These are phyloP conservation scores for Sanghuangporus sanghuang DNA, from an alignment of 1,284 basidiomycete species.

Conservation along the genomic window DNA sequence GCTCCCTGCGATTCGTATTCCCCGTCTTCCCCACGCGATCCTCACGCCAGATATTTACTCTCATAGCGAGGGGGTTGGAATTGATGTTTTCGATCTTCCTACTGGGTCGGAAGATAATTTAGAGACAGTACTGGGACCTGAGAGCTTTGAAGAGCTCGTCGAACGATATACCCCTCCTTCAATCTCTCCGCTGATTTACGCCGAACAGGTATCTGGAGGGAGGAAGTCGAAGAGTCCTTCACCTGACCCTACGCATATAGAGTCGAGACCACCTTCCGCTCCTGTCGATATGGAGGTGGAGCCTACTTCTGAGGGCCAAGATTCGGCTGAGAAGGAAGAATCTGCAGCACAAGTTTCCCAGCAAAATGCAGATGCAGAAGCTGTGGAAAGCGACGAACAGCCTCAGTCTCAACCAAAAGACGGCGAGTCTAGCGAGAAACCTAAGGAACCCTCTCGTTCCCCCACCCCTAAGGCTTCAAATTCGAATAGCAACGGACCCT, in stretches of 20 bases:
- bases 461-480: conserved; percentile 24
- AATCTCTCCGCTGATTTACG: neutral
- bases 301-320: neutral
- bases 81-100: neutral
- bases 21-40: conserved; percentile 70
- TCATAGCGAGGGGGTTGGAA: conserved; percentile 65
- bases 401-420: neutral
- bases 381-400: neutral
- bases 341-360: neutral
- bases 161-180: conserved; percentile 55
- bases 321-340: neutral
- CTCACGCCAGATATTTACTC: conserved; percentile 77
- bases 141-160: conserved; percentile 41
- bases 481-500: conserved; percentile 24
- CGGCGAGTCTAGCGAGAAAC: neutral
- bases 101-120: neutral
- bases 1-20: conserved; percentile 28
- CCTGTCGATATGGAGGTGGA: neutral
- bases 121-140: neutral
- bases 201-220: neutral
- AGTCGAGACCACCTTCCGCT: neutral
- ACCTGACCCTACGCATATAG: neutral
- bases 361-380: neutral
- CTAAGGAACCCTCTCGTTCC: neutral
- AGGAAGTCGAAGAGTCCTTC: neutral